These are phyloP conservation scores for Panaeolus papilionaceus DNA, from an alignment of 768 basidiomycete species.

Conservation along the genomic window DNA sequence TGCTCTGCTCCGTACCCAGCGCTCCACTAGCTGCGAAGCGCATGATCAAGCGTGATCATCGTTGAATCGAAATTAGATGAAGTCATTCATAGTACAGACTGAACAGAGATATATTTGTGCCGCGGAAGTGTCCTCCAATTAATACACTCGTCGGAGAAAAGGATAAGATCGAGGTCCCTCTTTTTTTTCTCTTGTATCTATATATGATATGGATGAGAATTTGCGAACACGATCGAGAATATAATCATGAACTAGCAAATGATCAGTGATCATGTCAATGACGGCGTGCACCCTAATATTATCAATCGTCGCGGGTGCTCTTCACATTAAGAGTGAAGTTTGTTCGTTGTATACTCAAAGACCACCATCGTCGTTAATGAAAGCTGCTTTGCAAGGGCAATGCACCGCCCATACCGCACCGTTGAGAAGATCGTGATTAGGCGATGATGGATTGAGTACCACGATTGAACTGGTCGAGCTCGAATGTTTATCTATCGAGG, in stretches of 20 bases:
- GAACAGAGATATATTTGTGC: neutral
- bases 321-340: neutral
- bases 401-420: no score
- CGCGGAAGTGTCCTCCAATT: neutral
- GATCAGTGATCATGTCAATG: constrained; percentile 4
- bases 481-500: no score
- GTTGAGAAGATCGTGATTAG: no score
- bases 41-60: neutral
- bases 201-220: neutral
- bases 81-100: neutral
- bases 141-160: neutral
- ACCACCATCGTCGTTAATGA: neutral
- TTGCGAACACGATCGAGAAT: constrained; percentile 1
- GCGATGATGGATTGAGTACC: no score
- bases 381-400: neutral
- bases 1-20: neutral
- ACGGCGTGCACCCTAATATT: constrained; percentile 3
- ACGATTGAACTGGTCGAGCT: no score
- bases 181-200: neutral
- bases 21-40: neutral
- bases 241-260: neutral
- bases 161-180: neutral
- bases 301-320: neutral
- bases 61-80: neutral
- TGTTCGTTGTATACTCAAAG: neutral